Evolutionary conservation across 2,329 filamentous ascomycete genomes (phyloP), one percentile per base, ranked within the genome.

Genomic region (Aureobasidium uvarum): DNA sequence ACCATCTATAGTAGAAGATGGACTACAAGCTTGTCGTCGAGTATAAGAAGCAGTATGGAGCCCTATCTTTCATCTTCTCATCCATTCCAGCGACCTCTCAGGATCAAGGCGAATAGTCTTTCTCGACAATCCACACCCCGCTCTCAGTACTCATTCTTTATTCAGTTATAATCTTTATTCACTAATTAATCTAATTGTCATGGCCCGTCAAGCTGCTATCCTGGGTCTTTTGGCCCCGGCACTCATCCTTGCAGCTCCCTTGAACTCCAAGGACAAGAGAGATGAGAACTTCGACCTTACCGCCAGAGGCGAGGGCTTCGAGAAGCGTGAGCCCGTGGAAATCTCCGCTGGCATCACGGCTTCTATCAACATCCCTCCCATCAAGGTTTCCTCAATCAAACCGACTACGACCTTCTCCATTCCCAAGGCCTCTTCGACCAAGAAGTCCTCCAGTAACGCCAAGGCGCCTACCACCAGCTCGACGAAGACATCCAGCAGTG

Each of bases 151-250:
- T 51, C 31, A 14, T 62, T 62, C 20, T 51, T 31, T 41, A 38
- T 51, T 31, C 55, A 18, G 11, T 62, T 5, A 31, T 23, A 28
- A 39, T 51, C 20, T 41, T 46, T 31, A 20, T 46, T 62, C n/a
- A 13, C 28, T 23, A 48, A 50, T 51, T 13, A 28, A 51, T 41
- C 31, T 62, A 28, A 38, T 51, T n/a, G 55, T 5, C 31, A 64
- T 64, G 60, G 46, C 50, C 36, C n/a, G 60, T 18, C 60, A 54
- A 64, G 48, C 36, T 64, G 50, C 50, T 5, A 54, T 64, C 13
- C 25, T 64, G 36, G 50, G 60, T 25, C 50, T 64, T 25, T 25
- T 64, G 18, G 60, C 60, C 46, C 60, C 60, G 18, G 60, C 60
- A 16, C 23, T 64, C 48, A 50, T 64, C 48, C 50, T 64, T 18